Evolutionary conservation across 306 rosid genomes (phyloP).

Genomic region (Mimosa bimucronata): DNA sequence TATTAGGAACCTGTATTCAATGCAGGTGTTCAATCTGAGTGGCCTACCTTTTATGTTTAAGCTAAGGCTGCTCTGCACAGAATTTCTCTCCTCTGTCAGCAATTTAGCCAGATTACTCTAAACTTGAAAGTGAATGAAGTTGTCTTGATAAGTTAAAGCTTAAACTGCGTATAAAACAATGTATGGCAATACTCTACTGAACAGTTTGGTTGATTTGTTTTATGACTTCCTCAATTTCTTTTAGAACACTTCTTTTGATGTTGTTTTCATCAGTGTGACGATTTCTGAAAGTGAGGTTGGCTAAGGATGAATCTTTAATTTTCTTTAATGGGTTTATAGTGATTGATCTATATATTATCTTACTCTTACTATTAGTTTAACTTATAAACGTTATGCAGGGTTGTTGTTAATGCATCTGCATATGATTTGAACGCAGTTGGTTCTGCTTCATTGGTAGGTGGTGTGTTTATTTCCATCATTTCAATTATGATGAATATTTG

Average conservation of each 20-base stretch:
- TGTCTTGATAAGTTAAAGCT: background rate
- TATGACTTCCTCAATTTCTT: background rate
- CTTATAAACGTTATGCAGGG: conserved; percentile 72
- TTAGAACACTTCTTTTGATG: background rate
- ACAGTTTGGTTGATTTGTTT: background rate
- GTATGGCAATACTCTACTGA: background rate
- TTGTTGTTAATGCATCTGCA: conserved; percentile 53
- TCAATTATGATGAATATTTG: no score
- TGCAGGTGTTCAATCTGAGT: background rate
- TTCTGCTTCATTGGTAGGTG: conserved; percentile 74
- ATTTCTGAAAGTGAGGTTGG: conserved; percentile 1
- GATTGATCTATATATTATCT: background rate
- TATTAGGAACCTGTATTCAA: background rate
- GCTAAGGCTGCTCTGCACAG: background rate
- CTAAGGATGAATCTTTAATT: conserved; percentile 21
- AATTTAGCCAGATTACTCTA: background rate
- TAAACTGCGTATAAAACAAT: background rate
- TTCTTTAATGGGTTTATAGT: background rate
- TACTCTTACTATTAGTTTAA: conserved; percentile 33
- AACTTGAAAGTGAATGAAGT: conserved; percentile 15
- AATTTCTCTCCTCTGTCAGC: background rate
- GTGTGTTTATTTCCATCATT: conserved; percentile 31
- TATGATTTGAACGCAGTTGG: conserved; percentile 70
- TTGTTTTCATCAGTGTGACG: background rate
- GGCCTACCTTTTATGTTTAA: background rate